Percentiles rank a stretch among this genome's conserved stretches.
These are phyloP conservation scores for Penicillium angulare DNA, from an alignment of 495 filamentous ascomycete genomes.

Conservation along the genomic window DNA sequence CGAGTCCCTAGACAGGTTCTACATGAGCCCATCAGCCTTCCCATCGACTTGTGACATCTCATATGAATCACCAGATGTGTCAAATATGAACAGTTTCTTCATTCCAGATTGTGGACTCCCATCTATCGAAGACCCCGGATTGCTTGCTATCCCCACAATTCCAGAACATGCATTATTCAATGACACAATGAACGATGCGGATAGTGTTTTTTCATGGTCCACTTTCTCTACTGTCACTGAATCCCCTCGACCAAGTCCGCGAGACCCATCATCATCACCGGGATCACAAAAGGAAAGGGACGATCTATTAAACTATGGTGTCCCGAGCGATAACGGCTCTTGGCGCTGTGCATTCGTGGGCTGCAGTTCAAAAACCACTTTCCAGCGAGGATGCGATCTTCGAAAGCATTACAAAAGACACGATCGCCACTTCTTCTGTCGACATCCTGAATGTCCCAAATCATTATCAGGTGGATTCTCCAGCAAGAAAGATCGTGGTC, in stretches of 20 bases:
- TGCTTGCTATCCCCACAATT: not conserved
- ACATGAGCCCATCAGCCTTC: not conserved
- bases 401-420: constrained; percentile 60
- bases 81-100: too few species aligned
- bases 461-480: constrained; percentile 53
- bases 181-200: not conserved
- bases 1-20: not conserved
- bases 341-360: constrained; percentile 55
- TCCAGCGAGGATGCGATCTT: constrained; percentile 57
- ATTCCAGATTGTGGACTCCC: too few species aligned
- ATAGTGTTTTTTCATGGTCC: constrained; percentile 1
- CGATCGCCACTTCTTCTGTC: constrained; percentile 56
- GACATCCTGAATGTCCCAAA: constrained; percentile 52
- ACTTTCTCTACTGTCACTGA: not conserved
- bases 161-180: not conserved
- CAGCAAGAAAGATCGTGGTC: constrained; percentile 55
- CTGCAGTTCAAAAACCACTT: constrained; percentile 52
- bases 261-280: not conserved
- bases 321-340: not conserved
- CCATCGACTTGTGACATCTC: not conserved
- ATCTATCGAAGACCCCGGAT: not conserved
- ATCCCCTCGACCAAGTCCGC: not conserved
- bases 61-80: too few species aligned
- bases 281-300: not conserved
- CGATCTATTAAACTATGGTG: not conserved